Conservation (phyloP, 2,329 filamentous ascomycete species). For the Thermoascus crustaceus region DNA sequence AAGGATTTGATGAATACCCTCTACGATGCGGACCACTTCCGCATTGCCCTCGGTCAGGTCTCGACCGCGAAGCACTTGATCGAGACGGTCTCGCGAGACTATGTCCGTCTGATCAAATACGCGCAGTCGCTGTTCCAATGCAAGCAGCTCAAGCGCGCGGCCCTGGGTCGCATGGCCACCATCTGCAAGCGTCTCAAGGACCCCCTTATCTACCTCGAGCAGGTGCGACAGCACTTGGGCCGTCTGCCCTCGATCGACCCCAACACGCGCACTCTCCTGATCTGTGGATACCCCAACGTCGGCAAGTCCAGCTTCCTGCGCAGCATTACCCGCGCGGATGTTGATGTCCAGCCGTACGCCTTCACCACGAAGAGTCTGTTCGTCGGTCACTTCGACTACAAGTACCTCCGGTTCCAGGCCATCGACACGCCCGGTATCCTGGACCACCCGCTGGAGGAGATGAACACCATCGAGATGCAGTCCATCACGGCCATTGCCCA, state of each 20-base stretch:
- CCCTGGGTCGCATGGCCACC: constrained; percentile 94
- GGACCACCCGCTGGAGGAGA: constrained; percentile 95
- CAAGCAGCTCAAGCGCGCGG: constrained; percentile 96
- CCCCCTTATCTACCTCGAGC: constrained; percentile 88
- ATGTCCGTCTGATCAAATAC: constrained; percentile 93
- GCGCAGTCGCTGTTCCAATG: constrained; percentile 95
- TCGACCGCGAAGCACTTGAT: constrained; percentile 95
- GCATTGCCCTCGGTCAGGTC: constrained; percentile 90
- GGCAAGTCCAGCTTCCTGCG: constrained; percentile 95
- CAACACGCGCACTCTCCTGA: constrained; percentile 89
- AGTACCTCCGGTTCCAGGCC: constrained; percentile 80
- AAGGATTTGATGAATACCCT: constrained; percentile 91
- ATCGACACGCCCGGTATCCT: constrained; percentile 98
- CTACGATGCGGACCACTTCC: constrained; percentile 97
- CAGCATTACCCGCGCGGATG: constrained; percentile 87
- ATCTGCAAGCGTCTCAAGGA: constrained; percentile 93
- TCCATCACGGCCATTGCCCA: constrained; percentile 96
- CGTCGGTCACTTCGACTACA: constrained; percentile 96
- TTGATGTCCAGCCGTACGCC: constrained; percentile 94
- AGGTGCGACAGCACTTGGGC: constrained; percentile 92
- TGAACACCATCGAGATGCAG: constrained; percentile 99
- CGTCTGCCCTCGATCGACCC: constrained; percentile 98
- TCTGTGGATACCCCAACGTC: constrained; percentile 96
- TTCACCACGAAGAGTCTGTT: constrained; percentile 98
- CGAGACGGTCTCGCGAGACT: constrained; percentile 91